Base-by-base conservation (phyloP, 805 yeast species). In the Scheffersomyces lignosus region DNA sequence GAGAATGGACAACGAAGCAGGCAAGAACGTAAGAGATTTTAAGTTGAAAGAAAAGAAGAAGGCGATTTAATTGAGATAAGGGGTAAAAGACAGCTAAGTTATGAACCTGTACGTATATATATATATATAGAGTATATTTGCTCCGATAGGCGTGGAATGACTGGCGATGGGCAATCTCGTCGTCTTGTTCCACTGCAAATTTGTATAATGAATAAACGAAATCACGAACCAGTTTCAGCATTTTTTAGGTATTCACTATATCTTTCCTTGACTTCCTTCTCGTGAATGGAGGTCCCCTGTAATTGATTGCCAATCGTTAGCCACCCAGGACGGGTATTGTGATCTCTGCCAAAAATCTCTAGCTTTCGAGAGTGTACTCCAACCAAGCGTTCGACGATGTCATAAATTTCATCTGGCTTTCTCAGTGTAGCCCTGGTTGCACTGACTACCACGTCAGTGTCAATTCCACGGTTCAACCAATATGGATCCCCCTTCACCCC, bases 281-380 rank as follows among this genome's bases (percentile, higher is more conserved):
- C 93, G 31, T 69, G 63, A 8, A 87, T 66, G 17, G 71, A 60
- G 2, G 75, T 71, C 0, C 85, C 87, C 5, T 72, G 70, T 29
- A 88, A 56, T 56, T 87, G 93, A 52, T 87, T 83, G 0, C 96
- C 96, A 34, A 88, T 67, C 47, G 73, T 87, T 36, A 90, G 64
- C 97, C 98, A 91, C 0, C 96, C 96, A 0, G 88, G 85, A 25
- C 96, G 72, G 1, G 83, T 71, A 52, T 91, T 90, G 52, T 87
- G 91, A 45, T 81, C 84, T 38, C 95, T 73, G 4, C 97, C 97
- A 62, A 90, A 90, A 1, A 91, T 78, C 58, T 91, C 97, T 20
- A 91, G 66, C 53, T 91, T 90, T 18, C 95, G 68, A 3, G 89
- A 75, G 40, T 80, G 77, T 3, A 68, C 68, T 0, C 96, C 97